Base-by-base conservation (phyloP, 495 filamentous ascomycete species). In the Aspergillus conjunctus region DNA sequence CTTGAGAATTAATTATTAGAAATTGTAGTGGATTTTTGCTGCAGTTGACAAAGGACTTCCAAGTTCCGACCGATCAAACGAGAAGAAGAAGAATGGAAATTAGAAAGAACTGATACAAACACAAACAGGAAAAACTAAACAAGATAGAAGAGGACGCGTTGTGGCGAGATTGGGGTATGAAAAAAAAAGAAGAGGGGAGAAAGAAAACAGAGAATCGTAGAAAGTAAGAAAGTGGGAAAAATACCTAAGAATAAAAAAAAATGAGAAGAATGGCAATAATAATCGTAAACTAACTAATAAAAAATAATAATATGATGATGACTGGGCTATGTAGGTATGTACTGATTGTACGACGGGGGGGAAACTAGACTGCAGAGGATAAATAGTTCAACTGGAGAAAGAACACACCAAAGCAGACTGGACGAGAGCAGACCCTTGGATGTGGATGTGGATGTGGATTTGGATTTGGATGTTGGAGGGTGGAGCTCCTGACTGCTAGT, bases 1-100 rank as follows among this genome's bases (percentile, higher is more conserved):
- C 51, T 59, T 33, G 20, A 39, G 37, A 48, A 61, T 57, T 62
- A 58, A 60, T 54, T 67, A 62, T 60, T 62, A 57, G 33, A 54
- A 56, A 31, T 37, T 57, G 46, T 31, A 51, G 54, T 46, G 54
- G 54, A 32, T 56, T 56, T 56, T 9, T n/a, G 31, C 21, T 22
- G 52, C 21, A 14, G 52, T 22, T 26, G 52, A 8, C 18, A 55
- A 14, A 22, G n/a, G 22, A 4, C 6, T 53, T 53, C 22, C 50
- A 15, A 4, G 0, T 53, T 53, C 22, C 50, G 57, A 43, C 26
- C 26, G 57, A 37, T 10, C 17, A 51, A 58, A 21, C 21, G 21
- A 15, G 51, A 21, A 15, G 9, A 7, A 26, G 30, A n/a, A 30
- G 11, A 12, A 20, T 20, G n/a, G 7, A 37, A 53, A 53, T 33